These are phyloP conservation scores for Hamigera avellanea DNA, from an alignment of 495 filamentous ascomycete genomes.

Conservation along the genomic window DNA sequence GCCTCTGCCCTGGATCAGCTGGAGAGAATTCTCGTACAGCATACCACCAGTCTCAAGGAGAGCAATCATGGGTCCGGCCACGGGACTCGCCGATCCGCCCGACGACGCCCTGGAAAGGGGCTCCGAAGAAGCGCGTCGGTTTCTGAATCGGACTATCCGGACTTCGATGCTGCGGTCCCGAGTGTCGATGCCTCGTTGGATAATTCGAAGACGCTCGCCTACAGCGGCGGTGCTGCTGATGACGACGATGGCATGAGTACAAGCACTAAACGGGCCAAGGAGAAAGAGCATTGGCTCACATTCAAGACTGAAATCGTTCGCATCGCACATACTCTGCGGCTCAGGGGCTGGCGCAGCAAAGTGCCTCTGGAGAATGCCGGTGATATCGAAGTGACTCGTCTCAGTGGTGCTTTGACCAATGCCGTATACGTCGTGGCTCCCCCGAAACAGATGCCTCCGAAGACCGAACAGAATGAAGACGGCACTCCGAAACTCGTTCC, in stretches of 20 bases:
- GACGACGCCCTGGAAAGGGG: conserved; percentile 21
- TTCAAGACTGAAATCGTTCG: conserved; percentile 92
- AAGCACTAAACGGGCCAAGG: conserved; percentile 40
- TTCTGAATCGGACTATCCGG: conserved; percentile 73
- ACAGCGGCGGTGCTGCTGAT: conserved; percentile 47
- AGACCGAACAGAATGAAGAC: conserved; percentile 23
- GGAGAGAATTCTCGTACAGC: conserved; percentile 54
- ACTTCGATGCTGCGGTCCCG: conserved; percentile 60
- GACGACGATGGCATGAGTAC: conserved; percentile 23
- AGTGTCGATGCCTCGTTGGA: conserved; percentile 71
- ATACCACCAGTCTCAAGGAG: conserved; percentile 33
- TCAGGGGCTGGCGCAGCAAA: conserved; percentile 85
- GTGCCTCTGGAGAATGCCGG: conserved; percentile 59
- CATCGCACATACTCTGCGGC: conserved; percentile 72
- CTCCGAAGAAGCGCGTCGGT: conserved; percentile 33
- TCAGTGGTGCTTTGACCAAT: conserved; percentile 93
- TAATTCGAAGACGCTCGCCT: conserved; percentile 77
- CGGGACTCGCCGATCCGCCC: conserved; percentile 17
- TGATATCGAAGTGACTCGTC: conserved; percentile 68
- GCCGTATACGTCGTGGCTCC: conserved; percentile 90
- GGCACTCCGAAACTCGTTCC: conserved; percentile 24
- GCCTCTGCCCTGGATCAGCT: conserved; percentile 54
- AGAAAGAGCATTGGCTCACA: conserved; percentile 57
- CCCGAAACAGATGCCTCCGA: conserved; percentile 46
- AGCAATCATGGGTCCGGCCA: conserved; percentile 1